Evolutionary conservation across 2,329 filamentous ascomycete species (phyloP).

Genomic region (Cladosporium sp.): DNA sequence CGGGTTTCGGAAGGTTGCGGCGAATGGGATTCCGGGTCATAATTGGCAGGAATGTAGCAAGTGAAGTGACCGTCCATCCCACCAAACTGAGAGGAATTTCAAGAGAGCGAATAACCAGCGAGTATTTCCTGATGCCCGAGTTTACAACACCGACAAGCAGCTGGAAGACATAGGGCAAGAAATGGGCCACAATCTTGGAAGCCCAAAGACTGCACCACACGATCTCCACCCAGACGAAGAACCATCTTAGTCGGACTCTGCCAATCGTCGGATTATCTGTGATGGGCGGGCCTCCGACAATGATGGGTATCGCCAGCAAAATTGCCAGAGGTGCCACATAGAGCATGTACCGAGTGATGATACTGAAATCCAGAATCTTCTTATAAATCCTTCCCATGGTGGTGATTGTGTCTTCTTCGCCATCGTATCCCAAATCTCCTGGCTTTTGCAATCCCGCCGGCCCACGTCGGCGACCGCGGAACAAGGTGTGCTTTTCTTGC

Average conservation of each 20-base stretch:
- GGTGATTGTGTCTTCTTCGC: slow-evolving; percentile 58
- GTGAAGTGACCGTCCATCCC: slow-evolving; percentile 59
- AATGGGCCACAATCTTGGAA: slow-evolving; percentile 60
- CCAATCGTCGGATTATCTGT: slow-evolving; percentile 52
- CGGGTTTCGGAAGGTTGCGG: slow-evolving; percentile 6
- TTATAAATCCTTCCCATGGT: slow-evolving; percentile 61
- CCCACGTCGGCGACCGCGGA: slow-evolving; percentile 38
- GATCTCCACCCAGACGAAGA: slow-evolving; percentile 66
- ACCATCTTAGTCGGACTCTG: slow-evolving; percentile 58
- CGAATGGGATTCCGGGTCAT: slow-evolving; percentile 40
- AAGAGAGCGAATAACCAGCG: slow-evolving; percentile 57
- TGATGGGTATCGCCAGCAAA: slow-evolving; percentile 63
- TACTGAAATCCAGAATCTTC: slow-evolving; percentile 62
- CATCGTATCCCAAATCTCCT: slow-evolving; percentile 37
- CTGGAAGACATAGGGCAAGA: slow-evolving; percentile 61
- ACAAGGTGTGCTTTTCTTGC: slow-evolving; percentile 37
- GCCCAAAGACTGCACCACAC: slow-evolving; percentile 65
- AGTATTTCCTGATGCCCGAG: slow-evolving; percentile 65
- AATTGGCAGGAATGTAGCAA: slow-evolving; percentile 61
- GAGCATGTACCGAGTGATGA: slow-evolving; percentile 63
- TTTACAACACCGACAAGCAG: slow-evolving; percentile 63
- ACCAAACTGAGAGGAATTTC: slow-evolving; percentile 63
- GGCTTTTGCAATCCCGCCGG: slow-evolving; percentile 29
- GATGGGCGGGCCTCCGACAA: slow-evolving; percentile 56
- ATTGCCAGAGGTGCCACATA: slow-evolving; percentile 61